phyloP scores from a whole-genome alignment of 257 asterid species.

The Agastache rugosa region DNA sequence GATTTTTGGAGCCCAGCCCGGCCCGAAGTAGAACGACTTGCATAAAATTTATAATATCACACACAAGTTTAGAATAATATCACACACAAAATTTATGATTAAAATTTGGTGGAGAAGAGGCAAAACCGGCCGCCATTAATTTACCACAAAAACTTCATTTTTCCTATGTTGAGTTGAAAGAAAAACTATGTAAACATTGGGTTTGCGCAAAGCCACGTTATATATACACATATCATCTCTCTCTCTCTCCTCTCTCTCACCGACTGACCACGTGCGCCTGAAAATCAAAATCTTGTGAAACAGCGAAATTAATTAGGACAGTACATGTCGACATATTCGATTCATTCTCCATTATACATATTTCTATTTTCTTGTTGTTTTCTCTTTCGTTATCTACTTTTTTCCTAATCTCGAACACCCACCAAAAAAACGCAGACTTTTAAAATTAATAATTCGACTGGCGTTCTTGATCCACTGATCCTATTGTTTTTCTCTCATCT shows the following conservation, averaged over 20 bases:
- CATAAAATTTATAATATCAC: too few species aligned
- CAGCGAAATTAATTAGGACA: constrained; percentile 17
- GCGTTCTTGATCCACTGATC: constrained; percentile 40
- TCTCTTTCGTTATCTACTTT: constrained; percentile 28
- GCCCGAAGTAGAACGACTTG: too few species aligned
- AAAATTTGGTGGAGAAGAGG: constrained; percentile 37
- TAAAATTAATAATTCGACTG: not conserved
- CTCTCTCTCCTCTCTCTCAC: constrained; percentile 16
- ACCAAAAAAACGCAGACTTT: not conserved
- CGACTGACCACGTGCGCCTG: constrained; percentile 43
- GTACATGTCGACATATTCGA: constrained; percentile 42
- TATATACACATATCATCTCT: not conserved
- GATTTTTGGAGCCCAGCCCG: too few species aligned
- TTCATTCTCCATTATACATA: constrained; percentile 28
- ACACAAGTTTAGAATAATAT: not conserved
- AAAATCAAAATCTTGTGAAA: constrained; percentile 34
- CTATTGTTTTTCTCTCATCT: constrained; percentile 16
- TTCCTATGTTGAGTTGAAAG: not conserved
- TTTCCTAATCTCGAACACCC: constrained; percentile 27
- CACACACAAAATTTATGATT: not conserved
- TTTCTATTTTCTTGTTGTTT: not conserved
- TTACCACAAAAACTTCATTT: constrained; percentile 24
- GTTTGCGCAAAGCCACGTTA: constrained; percentile 30
- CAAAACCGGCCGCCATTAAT: constrained; percentile 33
- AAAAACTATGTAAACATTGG: not conserved